These are phyloP conservation scores for Plasmodium inui DNA, from an alignment of 169 alveolate genomes.

Conservation along the genomic window DNA sequence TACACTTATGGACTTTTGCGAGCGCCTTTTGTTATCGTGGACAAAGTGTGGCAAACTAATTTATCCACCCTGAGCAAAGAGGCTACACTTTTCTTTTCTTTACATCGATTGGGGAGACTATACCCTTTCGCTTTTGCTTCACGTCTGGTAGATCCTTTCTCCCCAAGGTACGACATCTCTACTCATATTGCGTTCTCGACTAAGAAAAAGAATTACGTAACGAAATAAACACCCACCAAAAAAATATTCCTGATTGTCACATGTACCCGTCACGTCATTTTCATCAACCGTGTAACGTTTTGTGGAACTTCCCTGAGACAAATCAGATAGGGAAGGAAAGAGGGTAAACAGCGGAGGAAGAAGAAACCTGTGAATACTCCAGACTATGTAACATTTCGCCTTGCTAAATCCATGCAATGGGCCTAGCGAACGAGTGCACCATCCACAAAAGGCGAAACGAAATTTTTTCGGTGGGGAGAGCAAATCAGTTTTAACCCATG, in stretches of 20 bases:
- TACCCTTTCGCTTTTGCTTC: background rate
- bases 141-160: background rate
- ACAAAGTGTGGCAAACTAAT: background rate
- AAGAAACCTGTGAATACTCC: background rate
- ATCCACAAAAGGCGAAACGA: background rate
- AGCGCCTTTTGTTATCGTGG: background rate
- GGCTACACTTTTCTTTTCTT: background rate
- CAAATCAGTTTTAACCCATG: background rate
- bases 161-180: background rate
- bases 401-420: background rate
- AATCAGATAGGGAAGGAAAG: background rate
- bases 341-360: background rate
- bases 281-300: background rate
- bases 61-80: background rate
- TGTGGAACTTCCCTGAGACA: background rate
- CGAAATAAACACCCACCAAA: background rate
- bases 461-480: background rate
- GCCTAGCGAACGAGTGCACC: background rate
- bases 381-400: background rate
- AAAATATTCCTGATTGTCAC: background rate
- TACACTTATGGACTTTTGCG: background rate
- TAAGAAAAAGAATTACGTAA: too few species aligned
- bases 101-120: background rate
- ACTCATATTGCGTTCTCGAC: background rate
- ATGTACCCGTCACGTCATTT: background rate